A percentile compares a stretch with the other conserved stretches of the same genome.
Conservation (phyloP, 176 grass and related monocot species). For the Thalia dealbata region DNA sequence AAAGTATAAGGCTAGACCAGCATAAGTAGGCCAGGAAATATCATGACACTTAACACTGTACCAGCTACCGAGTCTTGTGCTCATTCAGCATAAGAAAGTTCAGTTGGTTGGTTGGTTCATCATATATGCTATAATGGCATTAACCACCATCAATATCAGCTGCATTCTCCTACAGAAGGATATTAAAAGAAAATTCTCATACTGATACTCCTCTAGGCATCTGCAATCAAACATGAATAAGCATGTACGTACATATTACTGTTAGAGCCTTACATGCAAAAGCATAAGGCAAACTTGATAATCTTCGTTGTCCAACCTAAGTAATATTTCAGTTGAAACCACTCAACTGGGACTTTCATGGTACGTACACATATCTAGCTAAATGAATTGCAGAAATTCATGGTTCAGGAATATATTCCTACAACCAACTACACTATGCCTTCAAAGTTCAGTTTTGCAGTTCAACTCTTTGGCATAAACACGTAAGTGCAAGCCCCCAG, state of each 20-base stretch:
- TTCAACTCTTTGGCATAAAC: neutral
- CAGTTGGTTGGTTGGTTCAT: neutral
- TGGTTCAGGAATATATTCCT: neutral
- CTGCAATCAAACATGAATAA: neutral
- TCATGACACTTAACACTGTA: too few species aligned
- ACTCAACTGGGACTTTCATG: neutral
- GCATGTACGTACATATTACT: neutral
- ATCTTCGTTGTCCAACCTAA: neutral
- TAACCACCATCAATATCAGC: neutral
- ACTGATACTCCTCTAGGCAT: neutral
- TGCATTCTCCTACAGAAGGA: neutral
- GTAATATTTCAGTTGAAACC: neutral
- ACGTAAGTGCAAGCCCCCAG: neutral
- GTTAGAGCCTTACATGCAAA: neutral
- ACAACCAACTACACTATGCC: neutral
- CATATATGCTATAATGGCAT: neutral
- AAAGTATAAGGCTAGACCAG: neutral
- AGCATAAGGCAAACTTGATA: neutral
- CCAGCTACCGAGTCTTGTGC: too few species aligned
- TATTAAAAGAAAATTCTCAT: neutral
- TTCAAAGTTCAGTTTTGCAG: neutral
- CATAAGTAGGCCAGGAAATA: neutral
- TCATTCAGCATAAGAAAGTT: too few species aligned
- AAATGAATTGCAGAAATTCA: neutral
- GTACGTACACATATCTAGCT: neutral